phyloP scores from a whole-genome alignment of 352 stramenopile genomes.

The Pythium oligandrum region DNA sequence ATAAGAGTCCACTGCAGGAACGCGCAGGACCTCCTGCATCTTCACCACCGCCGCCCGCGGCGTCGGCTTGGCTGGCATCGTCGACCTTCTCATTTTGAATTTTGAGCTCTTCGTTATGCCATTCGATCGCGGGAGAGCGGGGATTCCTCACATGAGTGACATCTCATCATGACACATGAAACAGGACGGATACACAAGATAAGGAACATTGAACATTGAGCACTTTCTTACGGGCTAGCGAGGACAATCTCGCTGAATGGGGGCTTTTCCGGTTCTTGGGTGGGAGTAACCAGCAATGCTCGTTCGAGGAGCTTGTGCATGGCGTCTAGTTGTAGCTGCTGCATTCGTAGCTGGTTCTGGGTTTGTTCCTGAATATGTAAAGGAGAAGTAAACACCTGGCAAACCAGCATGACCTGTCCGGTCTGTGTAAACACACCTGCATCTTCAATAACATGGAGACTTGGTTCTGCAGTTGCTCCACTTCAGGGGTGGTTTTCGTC shows the following conservation, averaged over 20 bases:
- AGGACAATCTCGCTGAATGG: conserved; percentile 45
- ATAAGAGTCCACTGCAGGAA: conserved; percentile 49
- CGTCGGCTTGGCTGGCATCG: neutral
- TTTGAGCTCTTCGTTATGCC: no score
- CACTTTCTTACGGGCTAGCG: no score
- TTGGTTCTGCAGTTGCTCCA: no score
- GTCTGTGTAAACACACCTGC: no score
- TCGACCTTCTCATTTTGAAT: no score
- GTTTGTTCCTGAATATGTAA: conserved; percentile 29
- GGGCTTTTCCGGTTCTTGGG: conserved; percentile 18
- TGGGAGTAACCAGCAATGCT: conserved; percentile 8
- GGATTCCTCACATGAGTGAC: conserved; percentile 2
- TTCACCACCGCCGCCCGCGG: conserved; percentile 14
- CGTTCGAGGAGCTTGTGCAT: conserved; percentile 42
- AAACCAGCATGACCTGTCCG: neutral
- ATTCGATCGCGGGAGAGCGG: no score
- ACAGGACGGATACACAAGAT: no score
- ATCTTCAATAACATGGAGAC: no score
- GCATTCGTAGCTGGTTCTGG: conserved; percentile 44
- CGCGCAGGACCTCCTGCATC: conserved; percentile 19
- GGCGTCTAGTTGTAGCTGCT: conserved; percentile 51
- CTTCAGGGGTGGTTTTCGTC: no score
- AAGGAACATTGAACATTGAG: no score
- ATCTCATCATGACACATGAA: neutral
- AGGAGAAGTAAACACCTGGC: neutral